Percentiles rank a stretch among this genome's conserved stretches.
Conservation (phyloP, 441 rosid genomes). For the Corymbia calophylla region DNA sequence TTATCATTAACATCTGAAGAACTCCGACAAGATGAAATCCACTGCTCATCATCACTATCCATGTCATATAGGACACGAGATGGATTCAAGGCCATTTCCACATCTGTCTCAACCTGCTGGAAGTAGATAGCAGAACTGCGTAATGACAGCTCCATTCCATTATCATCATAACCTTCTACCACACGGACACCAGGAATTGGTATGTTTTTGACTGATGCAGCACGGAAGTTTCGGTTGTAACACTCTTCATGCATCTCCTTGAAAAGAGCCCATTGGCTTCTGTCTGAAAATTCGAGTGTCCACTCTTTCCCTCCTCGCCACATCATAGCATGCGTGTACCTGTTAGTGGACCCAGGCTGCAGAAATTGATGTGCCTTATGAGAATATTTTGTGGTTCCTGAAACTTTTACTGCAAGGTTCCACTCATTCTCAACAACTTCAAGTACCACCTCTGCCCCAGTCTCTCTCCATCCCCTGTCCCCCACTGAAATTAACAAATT, state of each 20-base stretch:
- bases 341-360: slow-evolving; percentile 90
- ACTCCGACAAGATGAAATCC: slow-evolving; percentile 32
- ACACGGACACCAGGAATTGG: slow-evolving; percentile 86
- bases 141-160: slow-evolving; percentile 34
- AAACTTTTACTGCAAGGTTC: slow-evolving; percentile 75
- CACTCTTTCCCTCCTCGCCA: slow-evolving; percentile 99
- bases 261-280: slow-evolving; percentile 88
- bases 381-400: slow-evolving; percentile 57
- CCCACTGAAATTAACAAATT: slow-evolving; percentile 66
- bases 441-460: slow-evolving; percentile 59
- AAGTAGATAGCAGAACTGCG: slow-evolving; percentile 55
- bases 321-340: slow-evolving; percentile 97
- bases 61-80: slow-evolving; percentile 75
- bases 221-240: slow-evolving; percentile 67
- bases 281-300: slow-evolving; percentile 80
- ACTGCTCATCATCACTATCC: slow-evolving; percentile 93
- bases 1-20: slow-evolving; percentile 31
- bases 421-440: slow-evolving; percentile 89
- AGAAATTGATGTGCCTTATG: slow-evolving; percentile 86
- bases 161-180: slow-evolving; percentile 58
- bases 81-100: slow-evolving; percentile 87
- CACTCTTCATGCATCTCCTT: slow-evolving; percentile 99
- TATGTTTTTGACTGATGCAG: slow-evolving; percentile 77
- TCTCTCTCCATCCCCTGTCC: slow-evolving; percentile 91
- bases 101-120: slow-evolving; percentile 76